Evolutionary conservation across 495 filamentous ascomycete species (phyloP), one percentile per base, ranked within the genome.

Genomic region (Chaetomidium leptoderma): DNA sequence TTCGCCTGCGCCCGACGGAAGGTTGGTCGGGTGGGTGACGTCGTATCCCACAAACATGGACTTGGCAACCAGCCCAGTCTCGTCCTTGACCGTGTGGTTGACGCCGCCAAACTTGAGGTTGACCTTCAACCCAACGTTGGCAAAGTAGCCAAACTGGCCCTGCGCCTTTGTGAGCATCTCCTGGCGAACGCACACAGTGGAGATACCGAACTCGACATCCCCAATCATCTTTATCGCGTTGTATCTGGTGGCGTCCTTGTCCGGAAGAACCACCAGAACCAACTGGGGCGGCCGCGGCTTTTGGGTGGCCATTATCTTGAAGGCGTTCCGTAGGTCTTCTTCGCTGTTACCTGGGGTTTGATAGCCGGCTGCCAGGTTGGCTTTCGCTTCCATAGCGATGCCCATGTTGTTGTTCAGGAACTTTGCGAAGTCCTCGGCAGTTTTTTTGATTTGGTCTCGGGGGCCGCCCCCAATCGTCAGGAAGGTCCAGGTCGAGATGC

Each of bases 11-110:
- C 74, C 68, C 0, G 75, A 56, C 16, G 81, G 81, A 0, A 88
- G 80, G 9, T 91, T 89, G 0, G 88, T 89, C 0, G 92, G 92
- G 63, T 96, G 92, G 0, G 90, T 93, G 3, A 95, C 91, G 63
- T 96, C 92, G 42, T 91, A 84, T 0, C 92, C 92, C 33, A 92
- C 72, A 17, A 96, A 74, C 88, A 96, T 96, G 0, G 88, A 91
- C 53, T 64, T 68, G 17, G 52, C 62, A 1, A 93, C 66, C n/a
- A 90, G 66, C 8, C 75, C 78, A 3, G 86, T 76, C 0, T 68
- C 58, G 0, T 70, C 45, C 0, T 69, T 60, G 0, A 96, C 64
- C 5, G 63, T 67, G 64, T 96, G 90, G 59, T 95, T 95, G 19
- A 77, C 70, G 0, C 92, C 92, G 6, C 90, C 90, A 55, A 86